These are phyloP conservation scores for Penicillium brevicompactum DNA, from an alignment of 2,329 filamentous ascomycete species.

Conservation along the genomic window DNA sequence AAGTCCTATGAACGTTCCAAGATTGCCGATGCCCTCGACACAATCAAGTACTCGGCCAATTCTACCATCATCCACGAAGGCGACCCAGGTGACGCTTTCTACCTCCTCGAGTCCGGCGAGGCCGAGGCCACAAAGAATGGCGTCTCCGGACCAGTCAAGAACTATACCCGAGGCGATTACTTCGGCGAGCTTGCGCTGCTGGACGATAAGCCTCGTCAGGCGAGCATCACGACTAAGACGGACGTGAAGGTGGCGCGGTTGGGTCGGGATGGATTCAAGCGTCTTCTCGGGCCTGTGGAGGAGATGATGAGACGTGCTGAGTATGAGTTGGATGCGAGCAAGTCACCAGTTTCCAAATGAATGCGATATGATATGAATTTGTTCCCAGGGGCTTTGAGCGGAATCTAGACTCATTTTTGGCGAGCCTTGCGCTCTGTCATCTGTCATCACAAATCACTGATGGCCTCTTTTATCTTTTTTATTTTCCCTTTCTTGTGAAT, in stretches of 20 bases:
- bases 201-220: slow-evolving; percentile 90
- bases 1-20: slow-evolving; percentile 94
- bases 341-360: slow-evolving; percentile 27
- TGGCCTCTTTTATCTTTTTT: slow-evolving; percentile 1
- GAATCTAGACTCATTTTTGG: slow-evolving; percentile 3
- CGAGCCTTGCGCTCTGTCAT: neutral
- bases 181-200: slow-evolving; percentile 94
- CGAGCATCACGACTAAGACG: slow-evolving; percentile 78
- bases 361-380: slow-evolving; percentile 22
- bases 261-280: slow-evolving; percentile 92
- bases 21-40: slow-evolving; percentile 94
- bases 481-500: slow-evolving; percentile 1
- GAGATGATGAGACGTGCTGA: slow-evolving; percentile 80
- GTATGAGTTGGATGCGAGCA: slow-evolving; percentile 39
- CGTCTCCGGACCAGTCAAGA: slow-evolving; percentile 68
- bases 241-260: slow-evolving; percentile 92
- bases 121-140: slow-evolving; percentile 85
- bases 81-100: slow-evolving; percentile 89
- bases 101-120: slow-evolving; percentile 82
- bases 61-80: slow-evolving; percentile 88
- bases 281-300: slow-evolving; percentile 88
- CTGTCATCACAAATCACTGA: slow-evolving; percentile 4
- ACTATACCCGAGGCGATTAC: slow-evolving; percentile 90
- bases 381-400: slow-evolving; percentile 7
- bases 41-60: slow-evolving; percentile 77